Percentiles rank a stretch among this genome's conserved stretches.
Conservation (phyloP, 1,284 basidiomycete genomes). For the Anthracocystis panici-leucophaei region DNA sequence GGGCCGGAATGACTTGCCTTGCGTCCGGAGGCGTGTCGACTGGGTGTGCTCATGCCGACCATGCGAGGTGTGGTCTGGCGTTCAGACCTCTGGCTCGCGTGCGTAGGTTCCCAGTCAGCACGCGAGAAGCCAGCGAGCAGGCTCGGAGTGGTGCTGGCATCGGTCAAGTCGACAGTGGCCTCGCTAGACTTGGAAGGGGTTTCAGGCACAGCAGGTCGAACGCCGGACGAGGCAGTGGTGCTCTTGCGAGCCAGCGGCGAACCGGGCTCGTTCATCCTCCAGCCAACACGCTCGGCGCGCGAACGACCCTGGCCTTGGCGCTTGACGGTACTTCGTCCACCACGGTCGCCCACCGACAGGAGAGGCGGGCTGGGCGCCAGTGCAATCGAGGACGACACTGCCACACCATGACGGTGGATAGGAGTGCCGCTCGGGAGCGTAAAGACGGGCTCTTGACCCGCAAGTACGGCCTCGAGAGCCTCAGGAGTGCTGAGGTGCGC, state of each 20-base stretch:
- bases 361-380: constrained; percentile 57
- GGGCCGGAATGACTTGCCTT: constrained; percentile 41
- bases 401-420: constrained; percentile 47
- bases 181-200: constrained; percentile 39
- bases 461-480: constrained; percentile 34
- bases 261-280: constrained; percentile 57
- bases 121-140: constrained; percentile 50
- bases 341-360: constrained; percentile 39
- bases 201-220: constrained; percentile 42
- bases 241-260: constrained; percentile 63
- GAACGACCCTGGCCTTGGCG: constrained; percentile 52
- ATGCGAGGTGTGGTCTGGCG: constrained; percentile 41
- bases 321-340: constrained; percentile 47
- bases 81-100: constrained; percentile 20
- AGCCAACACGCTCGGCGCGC: constrained; percentile 54
- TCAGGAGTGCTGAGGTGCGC: constrained; percentile 53
- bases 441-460: constrained; percentile 50
- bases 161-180: constrained; percentile 43
- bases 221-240: constrained; percentile 44
- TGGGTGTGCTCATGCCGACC: constrained; percentile 46
- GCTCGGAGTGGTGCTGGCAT: constrained; percentile 45
- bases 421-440: constrained; percentile 47
- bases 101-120: constrained; percentile 46
- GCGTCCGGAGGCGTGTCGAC: constrained; percentile 46
- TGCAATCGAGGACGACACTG: constrained; percentile 54